A percentile compares a stretch with the other conserved stretches of the same genome.
Evolutionary conservation across 1,139 yeast species (phyloP).

Genomic region (Meyerozyma guilliermondii): DNA sequence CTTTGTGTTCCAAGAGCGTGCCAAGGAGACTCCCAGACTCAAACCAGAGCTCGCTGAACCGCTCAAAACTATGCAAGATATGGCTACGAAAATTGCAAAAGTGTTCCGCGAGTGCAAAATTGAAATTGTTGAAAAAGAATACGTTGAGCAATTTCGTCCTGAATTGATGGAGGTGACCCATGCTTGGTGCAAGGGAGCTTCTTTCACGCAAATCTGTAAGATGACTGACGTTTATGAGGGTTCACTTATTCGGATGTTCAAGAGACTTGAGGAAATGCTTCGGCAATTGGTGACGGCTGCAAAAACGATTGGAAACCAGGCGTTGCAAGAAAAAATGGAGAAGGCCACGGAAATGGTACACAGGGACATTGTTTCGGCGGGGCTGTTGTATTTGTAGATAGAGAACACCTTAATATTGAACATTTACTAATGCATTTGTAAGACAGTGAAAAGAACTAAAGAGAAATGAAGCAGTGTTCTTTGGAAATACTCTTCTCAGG

Average conservation of each 20-base stretch:
- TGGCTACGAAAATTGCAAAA: conserved; percentile 87
- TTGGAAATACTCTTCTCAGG: too few species aligned
- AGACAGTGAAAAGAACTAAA: too few species aligned
- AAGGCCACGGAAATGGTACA: conserved; percentile 79
- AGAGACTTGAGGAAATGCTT: conserved; percentile 87
- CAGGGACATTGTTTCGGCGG: conserved; percentile 95
- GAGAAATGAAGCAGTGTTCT: too few species aligned
- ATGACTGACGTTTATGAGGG: conserved; percentile 99
- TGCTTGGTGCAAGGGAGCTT: conserved; percentile 96
- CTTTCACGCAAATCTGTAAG: conserved; percentile 93
- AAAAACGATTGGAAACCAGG: conserved; percentile 85
- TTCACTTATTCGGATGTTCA: conserved; percentile 86
- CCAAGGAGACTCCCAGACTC: conserved; percentile 81
- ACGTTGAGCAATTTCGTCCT: conserved; percentile 83
- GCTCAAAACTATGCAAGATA: conserved; percentile 75
- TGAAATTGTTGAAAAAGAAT: conserved; percentile 85
- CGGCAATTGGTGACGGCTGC: conserved; percentile 90
- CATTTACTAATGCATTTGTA: too few species aligned
- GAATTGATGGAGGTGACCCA: conserved; percentile 95
- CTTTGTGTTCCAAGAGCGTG: conserved; percentile 94
- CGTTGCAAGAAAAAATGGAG: conserved; percentile 84
- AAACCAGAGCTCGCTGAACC: conserved; percentile 90
- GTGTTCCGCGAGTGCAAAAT: conserved; percentile 84
- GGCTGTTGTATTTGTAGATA: conserved; percentile 69
- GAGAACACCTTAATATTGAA: background rate